Percentiles rank a stretch among this genome's conserved stretches.
Conservation (phyloP, 2,329 filamentous ascomycete genomes). For the Helicocarpus griseus region DNA sequence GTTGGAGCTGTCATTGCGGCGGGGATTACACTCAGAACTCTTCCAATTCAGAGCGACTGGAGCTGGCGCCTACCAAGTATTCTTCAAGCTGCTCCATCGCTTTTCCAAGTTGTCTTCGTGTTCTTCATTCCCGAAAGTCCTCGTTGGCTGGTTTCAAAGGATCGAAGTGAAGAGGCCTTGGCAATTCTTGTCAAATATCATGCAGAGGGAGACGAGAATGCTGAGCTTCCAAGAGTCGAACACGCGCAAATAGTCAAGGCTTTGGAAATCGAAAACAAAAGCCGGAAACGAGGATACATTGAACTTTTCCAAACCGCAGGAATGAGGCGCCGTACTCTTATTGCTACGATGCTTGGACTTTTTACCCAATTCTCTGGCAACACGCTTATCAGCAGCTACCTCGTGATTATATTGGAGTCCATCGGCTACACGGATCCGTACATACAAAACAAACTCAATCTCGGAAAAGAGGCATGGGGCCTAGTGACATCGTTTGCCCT, state of each 20-base stretch:
- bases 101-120: constrained; percentile 42
- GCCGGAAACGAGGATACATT: constrained; percentile 23
- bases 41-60: constrained; percentile 31
- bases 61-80: constrained; percentile 53
- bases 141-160: constrained; percentile 17
- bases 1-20: constrained; percentile 39
- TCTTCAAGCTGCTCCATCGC: constrained; percentile 52
- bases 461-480: constrained; percentile 23
- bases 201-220: constrained; percentile 40
- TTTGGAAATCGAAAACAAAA: constrained; percentile 43
- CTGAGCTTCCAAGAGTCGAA: constrained; percentile 46
- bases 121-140: constrained; percentile 51
- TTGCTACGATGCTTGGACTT: constrained; percentile 14
- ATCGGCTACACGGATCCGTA: constrained; percentile 26
- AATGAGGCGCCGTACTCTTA: constrained; percentile 13
- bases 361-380: constrained; percentile 33
- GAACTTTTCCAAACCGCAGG: constrained; percentile 12
- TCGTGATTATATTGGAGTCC: constrained; percentile 18
- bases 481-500: constrained; percentile 26
- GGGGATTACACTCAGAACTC: constrained; percentile 35
- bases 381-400: constrained; percentile 21
- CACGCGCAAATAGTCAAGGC: constrained; percentile 49
- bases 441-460: constrained; percentile 26
- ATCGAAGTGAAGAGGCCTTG: constrained; percentile 17
- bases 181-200: constrained; percentile 30